Conservation (phyloP, 257 asterid species). For the Lantana camara region DNA sequence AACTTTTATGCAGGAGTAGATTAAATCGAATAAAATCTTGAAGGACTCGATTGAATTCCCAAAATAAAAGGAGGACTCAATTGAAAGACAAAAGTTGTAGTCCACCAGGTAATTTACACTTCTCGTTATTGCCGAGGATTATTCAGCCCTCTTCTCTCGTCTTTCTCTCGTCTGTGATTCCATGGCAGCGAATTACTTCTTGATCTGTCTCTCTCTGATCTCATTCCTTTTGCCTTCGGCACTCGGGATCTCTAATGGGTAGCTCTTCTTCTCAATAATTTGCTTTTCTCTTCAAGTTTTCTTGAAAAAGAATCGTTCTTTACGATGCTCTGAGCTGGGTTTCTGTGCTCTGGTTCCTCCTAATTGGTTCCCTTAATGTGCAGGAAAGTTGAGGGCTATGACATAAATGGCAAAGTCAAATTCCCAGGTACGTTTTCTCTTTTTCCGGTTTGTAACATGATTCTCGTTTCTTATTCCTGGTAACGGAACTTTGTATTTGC, state of each 20-base stretch:
- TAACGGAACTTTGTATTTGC: constrained; percentile 5
- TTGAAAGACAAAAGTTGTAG: background rate
- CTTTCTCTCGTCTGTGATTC: constrained; percentile 11
- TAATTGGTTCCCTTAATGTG: constrained; percentile 22
- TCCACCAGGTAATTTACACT: background rate
- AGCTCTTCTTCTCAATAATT: constrained; percentile 17
- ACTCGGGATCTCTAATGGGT: constrained; percentile 57
- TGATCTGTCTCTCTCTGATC: constrained; percentile 33
- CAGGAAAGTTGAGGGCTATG: constrained; percentile 51
- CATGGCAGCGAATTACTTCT: constrained; percentile 38
- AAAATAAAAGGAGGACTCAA: constrained; percentile 1
- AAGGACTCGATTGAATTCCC: background rate
- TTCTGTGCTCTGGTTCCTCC: background rate
- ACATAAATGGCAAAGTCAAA: constrained; percentile 53
- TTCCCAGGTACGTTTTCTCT: constrained; percentile 50
- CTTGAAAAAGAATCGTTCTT: constrained; percentile 2
- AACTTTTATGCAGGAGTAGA: background rate
- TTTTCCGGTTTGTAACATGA: constrained; percentile 7
- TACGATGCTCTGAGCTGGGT: constrained; percentile 12
- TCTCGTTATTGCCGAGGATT: constrained; percentile 12
- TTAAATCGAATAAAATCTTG: background rate
- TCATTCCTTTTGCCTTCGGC: constrained; percentile 36
- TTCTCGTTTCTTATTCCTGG: background rate
- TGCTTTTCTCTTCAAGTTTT: background rate
- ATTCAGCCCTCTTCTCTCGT: background rate